A percentile compares a stretch with the other conserved stretches of the same genome.
Evolutionary conservation across 2,329 filamentous ascomycete genomes (phyloP).

Genomic region (Achaetomium macrosporum): DNA sequence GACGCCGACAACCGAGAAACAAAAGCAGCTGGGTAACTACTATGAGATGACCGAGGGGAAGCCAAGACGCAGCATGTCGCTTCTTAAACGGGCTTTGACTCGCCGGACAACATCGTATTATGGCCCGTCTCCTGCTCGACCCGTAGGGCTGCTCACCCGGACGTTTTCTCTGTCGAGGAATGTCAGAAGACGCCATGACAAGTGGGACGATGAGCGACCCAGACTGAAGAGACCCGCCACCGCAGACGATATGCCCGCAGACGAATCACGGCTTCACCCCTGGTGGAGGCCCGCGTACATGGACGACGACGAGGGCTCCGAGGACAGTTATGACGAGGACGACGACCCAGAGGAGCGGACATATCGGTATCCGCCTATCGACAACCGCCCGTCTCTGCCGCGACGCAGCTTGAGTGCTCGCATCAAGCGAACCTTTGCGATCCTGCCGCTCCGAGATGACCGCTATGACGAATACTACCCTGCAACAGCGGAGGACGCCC

Average conservation of each 20-base stretch:
- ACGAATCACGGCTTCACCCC: conserved; percentile 53
- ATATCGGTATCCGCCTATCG: conserved; percentile 43
- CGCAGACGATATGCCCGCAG: conserved; percentile 41
- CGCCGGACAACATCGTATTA: conserved; percentile 42
- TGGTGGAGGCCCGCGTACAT: conserved; percentile 54
- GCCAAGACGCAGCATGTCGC: conserved; percentile 42
- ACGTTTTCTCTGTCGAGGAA: conserved; percentile 49
- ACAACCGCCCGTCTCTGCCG: conserved; percentile 41
- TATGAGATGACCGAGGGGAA: conserved; percentile 44
- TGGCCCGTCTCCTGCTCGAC: conserved; percentile 35
- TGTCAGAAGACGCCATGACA: conserved; percentile 28
- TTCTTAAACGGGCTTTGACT: conserved; percentile 50
- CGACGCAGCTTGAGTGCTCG: conserved; percentile 46
- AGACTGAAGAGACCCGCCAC: conserved; percentile 35
- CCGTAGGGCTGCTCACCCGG: conserved; percentile 41
- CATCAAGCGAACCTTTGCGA: conserved; percentile 55
- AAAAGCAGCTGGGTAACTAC: conserved; percentile 48
- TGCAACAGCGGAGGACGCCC: conserved; percentile 25
- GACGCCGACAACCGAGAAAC: conserved; percentile 49
- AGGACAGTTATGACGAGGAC: conserved; percentile 28
- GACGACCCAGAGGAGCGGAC: conserved; percentile 35
- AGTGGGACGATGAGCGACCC: conserved; percentile 24
- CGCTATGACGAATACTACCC: conserved; percentile 28
- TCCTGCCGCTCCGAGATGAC: conserved; percentile 46
- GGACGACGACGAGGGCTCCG: conserved; percentile 31